A percentile compares a stretch with the other conserved stretches of the same genome.
These are phyloP conservation scores for Fusarium sp. DNA, from an alignment of 2,329 filamentous ascomycete genomes.

Conservation along the genomic window DNA sequence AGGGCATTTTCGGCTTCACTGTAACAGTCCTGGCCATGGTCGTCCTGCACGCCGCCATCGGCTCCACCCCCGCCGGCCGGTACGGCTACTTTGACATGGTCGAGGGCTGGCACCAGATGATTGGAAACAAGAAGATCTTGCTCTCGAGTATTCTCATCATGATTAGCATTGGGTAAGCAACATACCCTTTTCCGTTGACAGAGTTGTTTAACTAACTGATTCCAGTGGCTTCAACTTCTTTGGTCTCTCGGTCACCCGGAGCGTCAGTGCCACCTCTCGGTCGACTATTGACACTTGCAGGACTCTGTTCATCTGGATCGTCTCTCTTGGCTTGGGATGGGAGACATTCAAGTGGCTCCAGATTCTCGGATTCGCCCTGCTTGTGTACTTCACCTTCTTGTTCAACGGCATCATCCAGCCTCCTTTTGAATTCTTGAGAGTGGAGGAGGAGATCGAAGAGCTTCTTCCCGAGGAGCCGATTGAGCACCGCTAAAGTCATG, in stretches of 20 bases:
- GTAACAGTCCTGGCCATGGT: constrained; percentile 85
- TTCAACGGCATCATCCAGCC: constrained; percentile 95
- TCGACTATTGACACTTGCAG: constrained; percentile 98
- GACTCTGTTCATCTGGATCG: constrained; percentile 98
- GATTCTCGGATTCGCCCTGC: constrained; percentile 85
- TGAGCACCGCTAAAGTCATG: constrained; percentile 66
- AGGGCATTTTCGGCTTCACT: constrained; percentile 89
- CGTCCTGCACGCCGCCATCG: constrained; percentile 81
- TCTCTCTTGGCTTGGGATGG: constrained; percentile 93
- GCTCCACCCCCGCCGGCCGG: constrained; percentile 77
- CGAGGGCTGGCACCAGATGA: constrained; percentile 87
- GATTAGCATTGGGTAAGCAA: constrained; percentile 89
- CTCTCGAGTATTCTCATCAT: constrained; percentile 90
- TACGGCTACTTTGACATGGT: constrained; percentile 91
- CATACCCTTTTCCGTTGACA: not conserved
- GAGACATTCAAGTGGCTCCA: constrained; percentile 98
- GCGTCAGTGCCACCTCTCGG: constrained; percentile 89
- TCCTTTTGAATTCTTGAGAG: constrained; percentile 76
- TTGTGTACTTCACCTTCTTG: constrained; percentile 96
- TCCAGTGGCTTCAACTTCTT: constrained; percentile 97
- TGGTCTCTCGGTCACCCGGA: constrained; percentile 90
- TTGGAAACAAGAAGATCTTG: constrained; percentile 75
- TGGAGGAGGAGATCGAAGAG: constrained; percentile 67
- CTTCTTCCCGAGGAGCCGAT: constrained; percentile 86
- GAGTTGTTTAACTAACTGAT: constrained; percentile 23